phyloP scores from a whole-genome alignment of 441 rosid genomes.

The Adansonia rubrostipa region DNA sequence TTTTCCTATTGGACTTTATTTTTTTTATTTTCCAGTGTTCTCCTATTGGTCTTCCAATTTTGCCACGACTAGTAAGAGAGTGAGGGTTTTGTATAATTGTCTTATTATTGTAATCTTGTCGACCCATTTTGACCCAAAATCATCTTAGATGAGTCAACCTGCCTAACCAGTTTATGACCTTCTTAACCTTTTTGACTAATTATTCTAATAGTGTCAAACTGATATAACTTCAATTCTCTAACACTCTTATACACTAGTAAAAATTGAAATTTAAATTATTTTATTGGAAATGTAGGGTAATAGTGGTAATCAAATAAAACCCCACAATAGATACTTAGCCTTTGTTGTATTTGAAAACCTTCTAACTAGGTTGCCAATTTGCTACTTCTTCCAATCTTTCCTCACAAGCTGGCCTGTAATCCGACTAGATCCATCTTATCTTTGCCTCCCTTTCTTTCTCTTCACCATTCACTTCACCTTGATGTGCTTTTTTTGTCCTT shows the following conservation, averaged over 20 bases:
- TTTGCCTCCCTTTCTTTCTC: not conserved
- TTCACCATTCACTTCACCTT: not conserved
- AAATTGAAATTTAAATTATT: not conserved
- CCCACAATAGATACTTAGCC: not conserved
- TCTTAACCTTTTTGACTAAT: not conserved
- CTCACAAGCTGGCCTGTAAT: not conserved
- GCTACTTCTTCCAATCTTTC: not conserved
- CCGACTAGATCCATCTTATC: not conserved
- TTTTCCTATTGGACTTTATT: not conserved
- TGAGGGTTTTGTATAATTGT: not conserved
- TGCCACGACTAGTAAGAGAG: not conserved
- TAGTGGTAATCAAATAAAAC: not conserved
- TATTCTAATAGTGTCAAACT: not conserved
- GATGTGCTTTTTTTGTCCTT: not conserved
- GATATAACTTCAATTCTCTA: not conserved
- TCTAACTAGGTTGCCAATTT: not conserved
- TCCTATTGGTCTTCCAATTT: not conserved
- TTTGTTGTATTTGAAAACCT: not conserved
- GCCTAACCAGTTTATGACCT: not conserved
- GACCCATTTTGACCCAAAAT: not conserved
- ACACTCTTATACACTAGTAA: not conserved
- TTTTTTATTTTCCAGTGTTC: not conserved
- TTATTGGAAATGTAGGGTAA: not conserved
- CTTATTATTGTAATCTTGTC: not conserved
- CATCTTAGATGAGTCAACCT: not conserved